phyloP scores from a whole-genome alignment of 2,329 filamentous ascomycete species.

The Alternaria postmessia region DNA sequence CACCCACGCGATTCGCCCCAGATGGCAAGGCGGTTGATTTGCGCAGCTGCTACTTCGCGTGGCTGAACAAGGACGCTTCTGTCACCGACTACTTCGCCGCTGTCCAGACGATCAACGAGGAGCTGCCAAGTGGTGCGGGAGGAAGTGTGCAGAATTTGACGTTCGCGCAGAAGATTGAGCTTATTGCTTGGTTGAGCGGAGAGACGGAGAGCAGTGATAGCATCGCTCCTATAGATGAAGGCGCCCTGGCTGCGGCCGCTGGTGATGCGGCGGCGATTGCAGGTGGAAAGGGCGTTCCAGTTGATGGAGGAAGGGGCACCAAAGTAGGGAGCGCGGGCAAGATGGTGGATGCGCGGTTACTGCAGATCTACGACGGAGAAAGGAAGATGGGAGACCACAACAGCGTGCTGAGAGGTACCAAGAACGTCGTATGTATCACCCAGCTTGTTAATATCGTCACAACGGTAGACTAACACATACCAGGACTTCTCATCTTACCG shows the following conservation, averaged over 20 bases:
- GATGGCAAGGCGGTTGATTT: constrained; percentile 75
- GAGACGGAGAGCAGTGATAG: constrained; percentile 84
- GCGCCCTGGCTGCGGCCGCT: constrained; percentile 55
- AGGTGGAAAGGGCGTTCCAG: constrained; percentile 55
- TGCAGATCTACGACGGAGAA: constrained; percentile 91
- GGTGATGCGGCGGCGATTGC: constrained; percentile 63
- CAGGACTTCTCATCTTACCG: constrained; percentile 95
- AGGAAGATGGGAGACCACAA: constrained; percentile 93
- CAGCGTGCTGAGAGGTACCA: constrained; percentile 83
- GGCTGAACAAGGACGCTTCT: constrained; percentile 88
- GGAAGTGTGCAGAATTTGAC: constrained; percentile 84
- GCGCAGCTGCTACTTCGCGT: constrained; percentile 95
- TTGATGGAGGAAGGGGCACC: constrained; percentile 45
- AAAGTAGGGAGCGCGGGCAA: constrained; percentile 45
- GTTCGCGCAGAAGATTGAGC: constrained; percentile 89
- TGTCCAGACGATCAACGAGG: constrained; percentile 80
- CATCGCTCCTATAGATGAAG: constrained; percentile 82
- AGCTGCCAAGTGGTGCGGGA: constrained; percentile 67
- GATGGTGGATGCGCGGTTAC: constrained; percentile 77
- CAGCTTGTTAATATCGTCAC: neutral
- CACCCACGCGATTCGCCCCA: constrained; percentile 85
- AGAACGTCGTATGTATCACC: constrained; percentile 74
- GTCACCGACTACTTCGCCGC: constrained; percentile 92
- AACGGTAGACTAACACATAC: constrained; percentile 19
- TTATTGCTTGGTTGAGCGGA: constrained; percentile 93